These are phyloP conservation scores for Phytophthora pisi DNA, from an alignment of 352 stramenopile genomes.

Conservation along the genomic window DNA sequence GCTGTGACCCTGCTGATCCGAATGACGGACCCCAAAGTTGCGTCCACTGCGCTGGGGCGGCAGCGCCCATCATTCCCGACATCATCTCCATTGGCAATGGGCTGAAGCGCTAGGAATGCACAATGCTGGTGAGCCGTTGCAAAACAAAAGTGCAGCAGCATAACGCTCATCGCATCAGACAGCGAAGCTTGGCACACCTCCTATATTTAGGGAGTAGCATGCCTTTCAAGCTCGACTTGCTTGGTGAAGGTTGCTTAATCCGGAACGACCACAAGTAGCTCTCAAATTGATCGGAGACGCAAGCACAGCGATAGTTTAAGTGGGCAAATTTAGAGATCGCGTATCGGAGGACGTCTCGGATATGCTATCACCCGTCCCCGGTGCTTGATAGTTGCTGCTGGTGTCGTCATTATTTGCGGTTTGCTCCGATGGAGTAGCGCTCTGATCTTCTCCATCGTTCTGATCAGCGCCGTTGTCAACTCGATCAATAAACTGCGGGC, in stretches of 20 bases:
- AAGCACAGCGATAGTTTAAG: conserved; percentile 17
- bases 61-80: conserved; percentile 11
- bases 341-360: conserved; percentile 3
- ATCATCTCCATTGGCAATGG: conserved; percentile 25
- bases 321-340: conserved; percentile 17
- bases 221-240: not conserved
- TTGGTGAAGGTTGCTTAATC: too few relatives aligned
- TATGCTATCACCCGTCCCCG: not conserved
- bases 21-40: conserved; percentile 45
- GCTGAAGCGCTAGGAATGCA: conserved; percentile 22
- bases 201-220: conserved; percentile 19
- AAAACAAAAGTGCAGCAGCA: conserved; percentile 22
- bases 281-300: not conserved
- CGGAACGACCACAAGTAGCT: too few relatives aligned
- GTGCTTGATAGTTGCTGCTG: not conserved
- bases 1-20: conserved; percentile 30
- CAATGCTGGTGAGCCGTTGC: conserved; percentile 22
- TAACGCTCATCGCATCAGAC: conserved; percentile 22
- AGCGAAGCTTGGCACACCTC: not conserved
- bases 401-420: conserved; percentile 2
- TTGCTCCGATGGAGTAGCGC: not conserved
- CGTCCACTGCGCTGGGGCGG: conserved; percentile 50
- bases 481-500: conserved; percentile 26
- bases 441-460: conserved; percentile 9
- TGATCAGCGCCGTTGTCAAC: conserved; percentile 1